Base-by-base conservation (phyloP, 2,329 filamentous ascomycete genomes). In the Colletotrichum godetiae region DNA sequence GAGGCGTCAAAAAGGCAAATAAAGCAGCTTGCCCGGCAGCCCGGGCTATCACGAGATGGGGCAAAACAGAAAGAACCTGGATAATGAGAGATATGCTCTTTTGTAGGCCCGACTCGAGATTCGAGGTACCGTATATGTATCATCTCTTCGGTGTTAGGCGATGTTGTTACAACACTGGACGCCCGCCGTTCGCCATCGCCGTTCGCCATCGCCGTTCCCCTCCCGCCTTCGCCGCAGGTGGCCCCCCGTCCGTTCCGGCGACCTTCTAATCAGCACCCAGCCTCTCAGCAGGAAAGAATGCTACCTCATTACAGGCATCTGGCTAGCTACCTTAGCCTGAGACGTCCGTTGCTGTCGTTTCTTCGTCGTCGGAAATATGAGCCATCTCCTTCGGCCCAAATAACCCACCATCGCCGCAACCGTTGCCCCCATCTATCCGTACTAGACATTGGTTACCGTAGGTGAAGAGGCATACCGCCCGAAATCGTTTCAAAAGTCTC, bases 161-260 rank as follows among this genome's bases (percentile, higher is more conserved):
- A 64, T 55, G 61, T 29, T 29, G 27, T 29, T 29, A 29, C 4
- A 29, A 29, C 27, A 29, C 27, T 29, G 27, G 27, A 29, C 27
- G 27, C 27, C 4, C 27, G 27, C 27, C 19, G 42, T 49, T 49
- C 42, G 27, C n/a, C 35, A 53, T 35, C 22, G 31, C 27, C 42
- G 42, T 46, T 46, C 42, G 27, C n/a, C 37, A 53, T 35, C 22
- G 31, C 27, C 31, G 61, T 37, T 55, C 22, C 52, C 52, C 22
- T 53, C 61, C 49, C 46, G 46, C 33, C 46, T 31, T 27, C 46
- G 29, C 60, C 60, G 42, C 22, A 35, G 13, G 11, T 35, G 22
- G n/a, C 42, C 59, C 27, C 22, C 60, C 60, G 60, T 31, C 59
- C 24, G 49, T 64, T 24, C 61, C 61, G 61, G 61, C 49, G 8